phyloP scores from a whole-genome alignment of 176 grass and related monocot genomes.

The Oryza australiensis region DNA sequence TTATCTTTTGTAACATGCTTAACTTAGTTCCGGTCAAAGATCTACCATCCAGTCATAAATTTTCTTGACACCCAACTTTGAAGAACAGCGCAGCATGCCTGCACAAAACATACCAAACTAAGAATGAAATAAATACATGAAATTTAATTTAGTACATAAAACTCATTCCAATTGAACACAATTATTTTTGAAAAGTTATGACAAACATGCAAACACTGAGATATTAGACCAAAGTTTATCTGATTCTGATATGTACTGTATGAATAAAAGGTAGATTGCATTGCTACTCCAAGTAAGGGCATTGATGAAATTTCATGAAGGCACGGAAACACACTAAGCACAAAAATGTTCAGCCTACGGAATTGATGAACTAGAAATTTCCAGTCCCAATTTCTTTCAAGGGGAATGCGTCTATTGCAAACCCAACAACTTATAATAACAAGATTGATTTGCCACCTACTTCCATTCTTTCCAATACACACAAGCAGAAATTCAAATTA shows the following conservation, averaged over 20 bases:
- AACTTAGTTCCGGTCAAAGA: constrained; percentile 22
- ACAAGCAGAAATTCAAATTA: background rate
- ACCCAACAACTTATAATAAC: background rate
- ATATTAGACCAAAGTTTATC: background rate
- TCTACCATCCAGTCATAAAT: constrained; percentile 99
- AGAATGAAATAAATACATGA: constrained; percentile 18
- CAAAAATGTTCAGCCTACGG: background rate
- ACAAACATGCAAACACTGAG: background rate
- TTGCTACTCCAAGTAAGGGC: background rate
- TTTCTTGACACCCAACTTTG: constrained; percentile 99
- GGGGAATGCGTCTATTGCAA: background rate
- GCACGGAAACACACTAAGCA: background rate
- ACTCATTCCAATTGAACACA: background rate
- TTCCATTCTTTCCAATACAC: background rate
- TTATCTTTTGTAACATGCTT: constrained; percentile 16
- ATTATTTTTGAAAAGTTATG: background rate
- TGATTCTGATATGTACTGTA: background rate
- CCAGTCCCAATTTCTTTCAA: background rate
- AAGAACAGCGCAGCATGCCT: constrained; percentile 98
- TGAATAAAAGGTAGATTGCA: background rate
- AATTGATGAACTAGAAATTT: background rate
- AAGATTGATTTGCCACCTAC: background rate
- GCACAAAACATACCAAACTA: constrained; percentile 34
- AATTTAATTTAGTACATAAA: constrained; percentile 14
- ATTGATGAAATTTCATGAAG: background rate